A percentile compares a stretch with the other conserved stretches of the same genome.
Conservation (phyloP, 192 early-diverging fungal species). For the Tieghemiomyces parasiticus region DNA sequence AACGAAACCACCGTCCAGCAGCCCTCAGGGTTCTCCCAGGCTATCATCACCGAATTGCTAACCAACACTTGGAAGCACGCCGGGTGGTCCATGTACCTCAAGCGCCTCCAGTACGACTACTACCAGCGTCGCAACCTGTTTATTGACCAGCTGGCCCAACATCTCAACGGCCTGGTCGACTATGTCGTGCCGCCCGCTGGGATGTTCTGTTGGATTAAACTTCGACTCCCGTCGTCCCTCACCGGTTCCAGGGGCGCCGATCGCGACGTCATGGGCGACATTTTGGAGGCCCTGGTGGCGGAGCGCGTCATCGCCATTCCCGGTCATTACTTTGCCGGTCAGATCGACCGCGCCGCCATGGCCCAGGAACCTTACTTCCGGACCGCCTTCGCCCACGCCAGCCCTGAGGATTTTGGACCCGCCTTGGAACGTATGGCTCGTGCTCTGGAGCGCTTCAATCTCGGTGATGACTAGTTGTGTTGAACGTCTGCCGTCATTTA, state of each 20-base stretch:
- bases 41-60: constrained; percentile 52
- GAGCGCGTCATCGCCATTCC: constrained; percentile 57
- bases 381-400: not conserved
- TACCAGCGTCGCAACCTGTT: constrained; percentile 50
- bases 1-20: constrained; percentile 71
- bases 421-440: no score
- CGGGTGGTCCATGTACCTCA: constrained; percentile 65
- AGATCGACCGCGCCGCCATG: not conserved
- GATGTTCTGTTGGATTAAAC: constrained; percentile 84
- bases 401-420: no score
- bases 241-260: constrained; percentile 14
- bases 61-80: constrained; percentile 56
- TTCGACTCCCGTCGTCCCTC: constrained; percentile 24
- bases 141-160: constrained; percentile 39
- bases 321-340: constrained; percentile 32
- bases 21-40: constrained; percentile 68
- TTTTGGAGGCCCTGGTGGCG: constrained; percentile 41
- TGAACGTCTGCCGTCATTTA: no score
- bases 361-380: not conserved
- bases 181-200: constrained; percentile 50
- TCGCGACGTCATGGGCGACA: constrained; percentile 37
- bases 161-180: constrained; percentile 41
- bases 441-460: no score
- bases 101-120: constrained; percentile 59
- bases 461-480: no score